These are phyloP conservation scores for Ascochyta pisi DNA, from an alignment of 2,329 filamentous ascomycete species.

Conservation along the genomic window DNA sequence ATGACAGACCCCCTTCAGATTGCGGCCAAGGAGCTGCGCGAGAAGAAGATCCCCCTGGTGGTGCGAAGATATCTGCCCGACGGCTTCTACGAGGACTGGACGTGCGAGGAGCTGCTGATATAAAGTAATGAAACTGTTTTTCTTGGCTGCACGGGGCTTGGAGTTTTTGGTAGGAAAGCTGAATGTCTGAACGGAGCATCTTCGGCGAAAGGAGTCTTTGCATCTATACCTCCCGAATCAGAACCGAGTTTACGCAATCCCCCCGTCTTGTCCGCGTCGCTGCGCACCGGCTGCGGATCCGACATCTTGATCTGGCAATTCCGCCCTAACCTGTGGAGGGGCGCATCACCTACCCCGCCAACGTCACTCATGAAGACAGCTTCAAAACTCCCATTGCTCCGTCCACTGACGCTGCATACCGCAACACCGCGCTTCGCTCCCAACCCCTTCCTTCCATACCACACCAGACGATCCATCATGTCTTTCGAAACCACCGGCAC, in stretches of 20 bases:
- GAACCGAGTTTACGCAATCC: conserved; percentile 40
- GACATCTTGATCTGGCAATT: conserved; percentile 23
- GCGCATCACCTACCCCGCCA: conserved; percentile 19
- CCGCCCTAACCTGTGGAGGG: conserved; percentile 12
- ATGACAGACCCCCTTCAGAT: conserved; percentile 98
- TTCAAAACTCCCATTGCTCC: conserved; percentile 32
- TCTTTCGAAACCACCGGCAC: conserved; percentile 87
- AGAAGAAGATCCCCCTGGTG: conserved; percentile 98
- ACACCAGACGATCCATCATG: conserved; percentile 50
- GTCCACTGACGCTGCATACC: conserved; percentile 13
- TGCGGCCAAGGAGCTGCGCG: conserved; percentile 93
- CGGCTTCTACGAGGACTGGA: conserved; percentile 99
- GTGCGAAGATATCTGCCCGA: conserved; percentile 95
- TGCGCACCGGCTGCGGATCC: conserved; percentile 40
- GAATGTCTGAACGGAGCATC: conserved; percentile 32
- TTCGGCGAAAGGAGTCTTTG: conserved; percentile 45
- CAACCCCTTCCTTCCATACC: conserved; percentile 19
- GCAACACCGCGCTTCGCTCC: conserved; percentile 5
- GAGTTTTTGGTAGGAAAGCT: conserved; percentile 42
- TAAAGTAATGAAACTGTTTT: conserved; percentile 21
- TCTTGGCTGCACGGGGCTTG: conserved; percentile 43
- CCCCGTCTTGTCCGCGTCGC: conserved; percentile 31
- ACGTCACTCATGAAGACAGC: conserved; percentile 38
- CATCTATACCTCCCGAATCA: conserved; percentile 43
- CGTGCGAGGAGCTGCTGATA: conserved; percentile 86